These are phyloP conservation scores for Elymus sibiricus DNA, from an alignment of 176 grass and related monocot species.

Conservation along the genomic window DNA sequence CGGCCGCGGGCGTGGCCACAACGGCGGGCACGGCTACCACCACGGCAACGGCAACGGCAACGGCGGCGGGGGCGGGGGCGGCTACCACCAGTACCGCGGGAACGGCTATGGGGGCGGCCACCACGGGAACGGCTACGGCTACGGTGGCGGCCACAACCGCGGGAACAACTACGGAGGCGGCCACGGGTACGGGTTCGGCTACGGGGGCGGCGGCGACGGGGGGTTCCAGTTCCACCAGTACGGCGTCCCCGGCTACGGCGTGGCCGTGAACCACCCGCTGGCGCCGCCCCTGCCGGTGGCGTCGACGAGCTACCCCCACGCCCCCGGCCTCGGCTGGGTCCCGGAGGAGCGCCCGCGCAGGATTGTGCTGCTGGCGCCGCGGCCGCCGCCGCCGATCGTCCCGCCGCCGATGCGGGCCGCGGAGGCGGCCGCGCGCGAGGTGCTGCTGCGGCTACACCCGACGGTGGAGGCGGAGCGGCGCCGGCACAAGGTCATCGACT, in stretches of 20 bases:
- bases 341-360: not conserved
- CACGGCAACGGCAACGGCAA: not conserved
- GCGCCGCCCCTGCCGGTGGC: not conserved
- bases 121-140: not conserved
- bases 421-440: conserved; percentile 43
- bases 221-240: not conserved
- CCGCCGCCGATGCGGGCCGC: conserved; percentile 27
- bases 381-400: not conserved
- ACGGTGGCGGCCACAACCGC: not conserved
- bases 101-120: not conserved
- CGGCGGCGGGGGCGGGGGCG: not conserved
- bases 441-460: conserved; percentile 54
- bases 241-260: not conserved
- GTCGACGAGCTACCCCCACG: not conserved
- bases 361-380: not conserved
- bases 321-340: not conserved
- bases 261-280: not conserved
- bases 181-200: not conserved
- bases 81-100: not conserved
- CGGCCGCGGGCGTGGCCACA: too few species aligned
- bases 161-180: not conserved
- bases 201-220: not conserved
- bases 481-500: conserved; percentile 43
- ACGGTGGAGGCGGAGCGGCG: conserved; percentile 57
- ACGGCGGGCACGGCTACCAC: too few species aligned